phyloP scores from a whole-genome alignment of 345 rosid genomes.

The Luvunga scandens region DNA sequence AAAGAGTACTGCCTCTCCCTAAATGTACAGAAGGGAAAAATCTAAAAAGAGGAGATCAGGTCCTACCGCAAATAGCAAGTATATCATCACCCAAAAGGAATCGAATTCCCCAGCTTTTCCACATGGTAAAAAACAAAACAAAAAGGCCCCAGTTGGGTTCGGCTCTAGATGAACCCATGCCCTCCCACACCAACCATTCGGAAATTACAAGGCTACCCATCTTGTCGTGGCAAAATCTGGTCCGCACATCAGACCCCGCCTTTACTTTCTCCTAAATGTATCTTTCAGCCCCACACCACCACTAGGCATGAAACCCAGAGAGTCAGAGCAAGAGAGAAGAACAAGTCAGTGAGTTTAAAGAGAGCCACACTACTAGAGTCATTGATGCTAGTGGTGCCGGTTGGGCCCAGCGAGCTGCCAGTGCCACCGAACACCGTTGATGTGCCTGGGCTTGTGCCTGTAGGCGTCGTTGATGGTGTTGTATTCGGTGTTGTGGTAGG shows the following conservation, averaged over 20 bases:
- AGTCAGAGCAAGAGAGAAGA: conserved; percentile 8
- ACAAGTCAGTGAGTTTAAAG: conserved; percentile 8
- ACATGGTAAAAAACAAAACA: neutral
- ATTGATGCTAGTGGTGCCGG: conserved; percentile 22
- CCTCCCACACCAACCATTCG: neutral
- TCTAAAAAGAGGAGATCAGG: conserved; percentile 15
- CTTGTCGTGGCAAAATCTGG: conserved; percentile 39
- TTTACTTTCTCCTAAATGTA: neutral
- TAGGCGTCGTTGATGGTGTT: conserved; percentile 16
- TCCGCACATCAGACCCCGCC: conserved; percentile 29
- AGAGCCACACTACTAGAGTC: conserved; percentile 10
- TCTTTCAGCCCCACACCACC: conserved; percentile 23
- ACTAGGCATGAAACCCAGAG: conserved; percentile 22
- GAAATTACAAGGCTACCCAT: conserved; percentile 23
- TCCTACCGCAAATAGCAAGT: conserved; percentile 1
- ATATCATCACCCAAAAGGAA: conserved; percentile 30
- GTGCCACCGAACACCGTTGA: conserved; percentile 10
- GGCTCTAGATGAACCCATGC: conserved; percentile 14
- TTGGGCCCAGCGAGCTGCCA: conserved; percentile 15
- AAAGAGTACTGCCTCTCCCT: conserved; percentile 23
- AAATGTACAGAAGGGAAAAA: conserved; percentile 32
- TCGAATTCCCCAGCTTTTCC: conserved; percentile 39
- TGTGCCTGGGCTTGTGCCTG: conserved; percentile 19
- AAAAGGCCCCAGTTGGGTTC: conserved; percentile 24
- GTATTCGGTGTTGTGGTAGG: conserved; percentile 13